These are phyloP conservation scores for Clonostachys sp. DNA, from an alignment of 2,329 filamentous ascomycete genomes.

Conservation along the genomic window DNA sequence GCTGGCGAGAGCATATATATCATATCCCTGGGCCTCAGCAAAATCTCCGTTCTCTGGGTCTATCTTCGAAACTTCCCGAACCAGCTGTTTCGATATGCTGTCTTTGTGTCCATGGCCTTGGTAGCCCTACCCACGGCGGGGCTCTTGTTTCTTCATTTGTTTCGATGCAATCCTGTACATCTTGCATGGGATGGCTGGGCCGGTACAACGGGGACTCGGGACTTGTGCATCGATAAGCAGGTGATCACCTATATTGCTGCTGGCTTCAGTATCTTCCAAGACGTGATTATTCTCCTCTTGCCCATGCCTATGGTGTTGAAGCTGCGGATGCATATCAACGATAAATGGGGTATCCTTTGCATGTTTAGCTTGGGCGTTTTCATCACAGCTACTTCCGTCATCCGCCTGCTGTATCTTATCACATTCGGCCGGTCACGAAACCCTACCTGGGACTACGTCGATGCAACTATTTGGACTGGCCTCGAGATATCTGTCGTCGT, in stretches of 20 bases:
- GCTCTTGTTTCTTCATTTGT: constrained; percentile 28
- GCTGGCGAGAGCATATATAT: constrained; percentile 27
- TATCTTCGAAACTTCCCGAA: constrained; percentile 30
- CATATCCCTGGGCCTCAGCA: constrained; percentile 28
- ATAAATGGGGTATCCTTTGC: constrained; percentile 35
- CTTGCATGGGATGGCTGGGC: constrained; percentile 22
- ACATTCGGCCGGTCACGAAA: constrained; percentile 24
- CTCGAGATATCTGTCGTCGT: constrained; percentile 34
- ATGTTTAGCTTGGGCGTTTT: constrained; percentile 40
- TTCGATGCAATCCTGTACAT: constrained; percentile 32
- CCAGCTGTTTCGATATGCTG: constrained; percentile 17
- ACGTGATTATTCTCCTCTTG: constrained; percentile 35
- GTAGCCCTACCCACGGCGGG: constrained; percentile 25
- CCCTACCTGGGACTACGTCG: constrained; percentile 34
- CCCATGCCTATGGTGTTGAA: constrained; percentile 32
- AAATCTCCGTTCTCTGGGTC: constrained; percentile 29
- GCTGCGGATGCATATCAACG: constrained; percentile 29
- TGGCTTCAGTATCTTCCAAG: constrained; percentile 38
- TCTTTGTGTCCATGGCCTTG: constrained; percentile 23
- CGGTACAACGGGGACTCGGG: background rate
- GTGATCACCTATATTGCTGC: constrained; percentile 34
- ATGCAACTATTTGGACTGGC: constrained; percentile 35
- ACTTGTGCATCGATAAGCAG: constrained; percentile 11
- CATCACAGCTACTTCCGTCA: constrained; percentile 25
- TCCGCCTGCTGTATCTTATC: constrained; percentile 26